These are phyloP conservation scores for Sporisorium graminicola DNA, from an alignment of 1,284 basidiomycete species.

Conservation along the genomic window DNA sequence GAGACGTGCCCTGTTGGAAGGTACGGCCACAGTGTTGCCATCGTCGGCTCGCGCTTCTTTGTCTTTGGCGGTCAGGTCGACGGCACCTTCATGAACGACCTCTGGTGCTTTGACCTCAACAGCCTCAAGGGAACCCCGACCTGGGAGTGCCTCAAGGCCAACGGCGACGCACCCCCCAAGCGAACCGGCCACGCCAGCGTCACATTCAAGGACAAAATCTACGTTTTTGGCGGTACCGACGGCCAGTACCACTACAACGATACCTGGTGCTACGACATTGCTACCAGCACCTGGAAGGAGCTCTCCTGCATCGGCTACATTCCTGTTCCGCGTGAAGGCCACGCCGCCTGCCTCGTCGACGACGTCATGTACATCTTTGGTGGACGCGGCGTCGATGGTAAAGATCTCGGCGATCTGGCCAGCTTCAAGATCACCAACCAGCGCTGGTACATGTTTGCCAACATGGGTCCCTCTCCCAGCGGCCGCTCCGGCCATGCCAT, in stretches of 20 bases:
- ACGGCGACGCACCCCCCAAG: slow-evolving; percentile 79
- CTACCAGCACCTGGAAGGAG: slow-evolving; percentile 87
- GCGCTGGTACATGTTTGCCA: slow-evolving; percentile 98
- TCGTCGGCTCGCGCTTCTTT: slow-evolving; percentile 91
- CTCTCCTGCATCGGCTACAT: slow-evolving; percentile 97
- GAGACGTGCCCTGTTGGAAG: slow-evolving; percentile 81
- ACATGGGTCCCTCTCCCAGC: slow-evolving; percentile 94
- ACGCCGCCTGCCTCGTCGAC: slow-evolving; percentile 94
- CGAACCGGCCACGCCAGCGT: slow-evolving; percentile 94
- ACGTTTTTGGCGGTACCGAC: slow-evolving; percentile 96
- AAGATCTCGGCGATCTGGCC: slow-evolving; percentile 92
- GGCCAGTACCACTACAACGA: slow-evolving; percentile 99
- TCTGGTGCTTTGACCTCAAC: slow-evolving; percentile 93
- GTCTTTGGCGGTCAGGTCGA: slow-evolving; percentile 98
- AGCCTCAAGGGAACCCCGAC: slow-evolving; percentile 67
- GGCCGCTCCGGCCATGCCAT: slow-evolving; percentile 95
- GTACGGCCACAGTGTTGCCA: slow-evolving; percentile 95
- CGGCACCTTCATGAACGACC: slow-evolving; percentile 85
- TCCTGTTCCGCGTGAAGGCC: slow-evolving; percentile 94
- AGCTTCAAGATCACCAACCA: slow-evolving; percentile 89
- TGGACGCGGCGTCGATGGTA: slow-evolving; percentile 94
- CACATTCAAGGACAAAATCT: slow-evolving; percentile 84
- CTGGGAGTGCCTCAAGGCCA: slow-evolving; percentile 81
- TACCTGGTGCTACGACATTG: slow-evolving; percentile 94
- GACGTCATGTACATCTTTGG: slow-evolving; percentile 99